Evolutionary conservation across 1,284 basidiomycete genomes (phyloP), one percentile per base, ranked within the genome.

Genomic region (Cryptococcus floricola): DNA sequence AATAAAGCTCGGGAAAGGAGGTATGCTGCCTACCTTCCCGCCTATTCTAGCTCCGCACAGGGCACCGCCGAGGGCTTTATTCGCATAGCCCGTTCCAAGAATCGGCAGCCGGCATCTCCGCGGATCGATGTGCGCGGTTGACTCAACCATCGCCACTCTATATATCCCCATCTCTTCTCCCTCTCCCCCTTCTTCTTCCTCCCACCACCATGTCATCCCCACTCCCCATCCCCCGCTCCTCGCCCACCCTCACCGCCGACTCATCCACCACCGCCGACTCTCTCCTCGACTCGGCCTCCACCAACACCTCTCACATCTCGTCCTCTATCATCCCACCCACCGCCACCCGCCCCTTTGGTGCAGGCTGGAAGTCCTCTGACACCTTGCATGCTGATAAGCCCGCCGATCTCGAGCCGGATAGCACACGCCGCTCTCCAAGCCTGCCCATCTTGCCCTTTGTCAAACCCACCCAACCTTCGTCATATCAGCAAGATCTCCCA

Each of bases 281-380:
- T 18, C 37, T 51, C 19, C 56, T 48, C 10, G 41, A 45, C 25
- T 56, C 45, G 34, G 45, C 39, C 27, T n/a, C 41, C 23, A 43
- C 19, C 19, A 42, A 12, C 19, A 13, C 31, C 18, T n/a, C 28
- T 25, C 19, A 27, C 46, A 48, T 27, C 49, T 51, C 49, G 16
- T 34, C 13, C 39, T 34, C 41, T 7, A 18, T 42, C 41, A 8
- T 34, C 12, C 37, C 18, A 3, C 37, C 14, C 14, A 31, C 51
- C 19, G 54, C 52, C 19, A 56, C 59, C 23, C 52, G 52, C 23
- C 19, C 52, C 8, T 60, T 60, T 50, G 59, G 59, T 19, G 59
- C 55, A 16, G 59, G 59, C 18, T 60, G 59, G 59, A 57, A 57
- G 31, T 60, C 59, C 16, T 52, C 59, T 12, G 41, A 39, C 39